Base-by-base conservation (phyloP, 495 filamentous ascomycete genomes). In the Oidiodendron maius region DNA sequence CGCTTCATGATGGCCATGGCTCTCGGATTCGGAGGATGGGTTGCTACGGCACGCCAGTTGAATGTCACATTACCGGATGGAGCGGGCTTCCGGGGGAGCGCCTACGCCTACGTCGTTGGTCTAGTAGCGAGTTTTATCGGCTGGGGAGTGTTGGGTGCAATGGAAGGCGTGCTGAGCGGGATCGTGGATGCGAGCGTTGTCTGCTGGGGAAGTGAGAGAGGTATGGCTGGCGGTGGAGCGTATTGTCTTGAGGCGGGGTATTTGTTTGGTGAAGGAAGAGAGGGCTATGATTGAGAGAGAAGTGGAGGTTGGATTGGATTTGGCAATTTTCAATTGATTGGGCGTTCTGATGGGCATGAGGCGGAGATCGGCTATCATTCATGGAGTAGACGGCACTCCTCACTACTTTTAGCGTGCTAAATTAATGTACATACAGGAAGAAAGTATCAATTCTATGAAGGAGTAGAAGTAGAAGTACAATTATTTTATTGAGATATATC, bases 11-110 rank as follows among this genome's bases (percentile, higher is more conserved):
- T 94, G 76, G 86, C 89, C 5, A 76, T 87, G 30, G 86, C 86
- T 1, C 74, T 98, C 22, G 94, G 93, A 1, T 91, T 96, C 60
- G 91, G 86, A n/a, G 93, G 87, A 21, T 98, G 93, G 93, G 89
- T 97, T n/a, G 84, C 84, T 44, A 91, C 89, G 24, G 89, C 93
- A 15, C 78, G 84, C 39, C 80, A 82, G 62, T 67, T 94, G 11
- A 65, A 65, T 20, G 67, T 85, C 15, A 63, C 69, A 15, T 56
- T 68, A 9, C 67, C 74, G 1, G 68, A 74, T 30, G 74, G 72
- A 23, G 52, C 65, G 16, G 69, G 75, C 0, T 64, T 83, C 36
- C 79, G 71, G 40, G 93, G 93, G n/a, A 95, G 89, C 58, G 71
- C 90, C 34, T 98, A 98, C 63, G 93, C 89, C 16, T 98, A 98